Base-by-base conservation (phyloP, 768 basidiomycete species). In the Termitomyces sp. region DNA sequence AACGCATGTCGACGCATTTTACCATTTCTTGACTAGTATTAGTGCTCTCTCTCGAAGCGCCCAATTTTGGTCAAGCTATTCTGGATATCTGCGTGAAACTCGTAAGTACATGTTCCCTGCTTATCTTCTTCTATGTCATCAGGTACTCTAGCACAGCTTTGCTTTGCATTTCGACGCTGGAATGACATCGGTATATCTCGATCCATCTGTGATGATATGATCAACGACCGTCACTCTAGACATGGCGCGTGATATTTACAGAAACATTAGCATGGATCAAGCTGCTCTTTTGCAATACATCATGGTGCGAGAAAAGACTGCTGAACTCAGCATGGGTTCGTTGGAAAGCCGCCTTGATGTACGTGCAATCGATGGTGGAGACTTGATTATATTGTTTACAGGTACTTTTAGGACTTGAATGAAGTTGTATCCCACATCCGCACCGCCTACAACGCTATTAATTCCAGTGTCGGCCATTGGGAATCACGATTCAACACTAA, bases 41-140 rank as follows among this genome's bases (percentile, higher is more conserved):
- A 91, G 89, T 54, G 86, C 89, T 12, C 70, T 91, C 10, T 83
- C 88, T 16, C 76, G 88, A 48, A 91, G 89, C 65, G 82, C 89
- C 8, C 89, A 91, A 63, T 86, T 85, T 63, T 91, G 89, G 89
- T 89, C 89, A 3, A 89, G 87, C 55, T 91, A 90, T 68, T 91
- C 89, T 2, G 89, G 89, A 0, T 90, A 91, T 69, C 75, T 91
- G 50, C 81, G 89, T 43, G 88, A 91, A 76, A 77, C 88, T 55
- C 81, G 89, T 37, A 16, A 37, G 35, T 88, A 66, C 67, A 88
- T 82, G 42, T 23, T 41, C 35, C 35, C 53, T 25, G 11, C 16
- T 32, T 25, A 14, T 25, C n/a, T 60, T 45, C 49, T 54, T 51
- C 34, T 34, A 27, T 14, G 23, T 53, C 17, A 42, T 32, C 17